Base-by-base conservation (phyloP, 192 early-diverging fungal species). In the Mortierella hygrophila region DNA sequence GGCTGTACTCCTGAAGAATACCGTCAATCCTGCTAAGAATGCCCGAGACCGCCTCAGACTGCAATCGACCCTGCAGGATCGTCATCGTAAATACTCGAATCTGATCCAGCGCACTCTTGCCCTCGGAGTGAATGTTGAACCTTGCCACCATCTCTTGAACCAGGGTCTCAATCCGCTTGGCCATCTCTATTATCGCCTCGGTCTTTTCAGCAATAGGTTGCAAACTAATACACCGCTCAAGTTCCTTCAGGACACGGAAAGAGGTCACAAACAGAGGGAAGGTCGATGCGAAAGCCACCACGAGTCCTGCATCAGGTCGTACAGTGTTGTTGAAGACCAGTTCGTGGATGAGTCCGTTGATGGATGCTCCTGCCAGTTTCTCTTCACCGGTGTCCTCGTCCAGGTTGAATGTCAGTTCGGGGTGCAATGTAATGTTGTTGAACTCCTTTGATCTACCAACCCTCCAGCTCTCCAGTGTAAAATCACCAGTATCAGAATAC, bases 291-390 rank as follows among this genome's bases (percentile, higher is more conserved):
- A 92, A 90, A 18, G 85, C 76, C 23, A 79, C 52, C 21, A 88
- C 54, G 21, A 88, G 88, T 11, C 85, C 81, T 44, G 74, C 37
- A 47, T 79, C 37, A 38, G 29, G 9, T 15, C 35, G 40, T 49
- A 68, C 23, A 13, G 70, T 44, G 52, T 84, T 79, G 65, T 87
- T 68, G 65, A 93, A 91, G 18, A 96, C 69, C 74, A 95, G 81
- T 77, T 96, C 94, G 68, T 94, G 92, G 40, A 95, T 90, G 16
- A 95, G 82, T 3, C 72, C 82, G 23, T 79, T 75, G 49, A 84
- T 71, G 3, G 82, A 84, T 6, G 77, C 82, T 3, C 77, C 82
- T 1, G 57, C 40, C n/a, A 84, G 20, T 46, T 52, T 52, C 40
- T 76, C 72, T 15, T 29, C 75, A 8, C 72, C 82, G 13, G 71